A percentile compares a stretch with the other conserved stretches of the same genome.
Evolutionary conservation across 768 basidiomycete species (phyloP).

Genomic region (Pulveroboletus sp.): DNA sequence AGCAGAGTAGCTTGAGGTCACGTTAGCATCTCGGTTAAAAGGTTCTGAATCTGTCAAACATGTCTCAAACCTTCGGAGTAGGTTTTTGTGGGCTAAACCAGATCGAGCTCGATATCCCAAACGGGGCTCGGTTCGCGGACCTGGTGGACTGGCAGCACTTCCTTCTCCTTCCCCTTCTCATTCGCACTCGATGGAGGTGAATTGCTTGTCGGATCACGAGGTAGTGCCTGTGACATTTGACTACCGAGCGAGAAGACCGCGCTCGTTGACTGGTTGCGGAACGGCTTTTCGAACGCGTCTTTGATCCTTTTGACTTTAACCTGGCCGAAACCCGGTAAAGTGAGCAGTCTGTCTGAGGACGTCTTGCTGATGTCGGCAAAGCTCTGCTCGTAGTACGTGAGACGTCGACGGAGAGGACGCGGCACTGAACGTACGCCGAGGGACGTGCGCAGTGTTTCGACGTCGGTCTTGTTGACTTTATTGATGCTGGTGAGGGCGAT

Average conservation of each 20-base stretch:
- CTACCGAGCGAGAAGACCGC: slow-evolving; percentile 34
- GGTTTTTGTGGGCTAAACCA: slow-evolving; percentile 27
- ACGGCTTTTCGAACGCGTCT: slow-evolving; percentile 88
- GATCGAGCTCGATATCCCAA: slow-evolving; percentile 73
- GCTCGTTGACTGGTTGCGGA: slow-evolving; percentile 64
- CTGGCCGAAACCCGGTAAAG: slow-evolving; percentile 89
- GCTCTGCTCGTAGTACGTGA: slow-evolving; percentile 49
- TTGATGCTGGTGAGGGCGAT: slow-evolving; percentile 82
- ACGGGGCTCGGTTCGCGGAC: slow-evolving; percentile 50
- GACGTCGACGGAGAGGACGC: background rate
- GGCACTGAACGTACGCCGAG: slow-evolving; percentile 65
- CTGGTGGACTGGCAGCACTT: slow-evolving; percentile 8
- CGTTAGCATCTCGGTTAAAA: background rate
- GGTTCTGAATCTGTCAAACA: background rate
- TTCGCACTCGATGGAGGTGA: background rate
- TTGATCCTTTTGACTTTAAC: slow-evolving; percentile 89
- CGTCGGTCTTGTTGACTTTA: slow-evolving; percentile 97
- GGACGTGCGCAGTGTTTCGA: slow-evolving; percentile 85
- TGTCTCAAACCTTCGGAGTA: background rate
- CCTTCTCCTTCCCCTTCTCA: slow-evolving; percentile 23
- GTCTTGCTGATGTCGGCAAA: slow-evolving; percentile 79
- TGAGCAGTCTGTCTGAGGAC: slow-evolving; percentile 67
- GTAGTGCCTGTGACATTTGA: slow-evolving; percentile 15
- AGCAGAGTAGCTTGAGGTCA: background rate
- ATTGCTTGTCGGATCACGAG: background rate